phyloP scores from a whole-genome alignment of 495 filamentous ascomycete species.

The Cetradonia linearis region DNA sequence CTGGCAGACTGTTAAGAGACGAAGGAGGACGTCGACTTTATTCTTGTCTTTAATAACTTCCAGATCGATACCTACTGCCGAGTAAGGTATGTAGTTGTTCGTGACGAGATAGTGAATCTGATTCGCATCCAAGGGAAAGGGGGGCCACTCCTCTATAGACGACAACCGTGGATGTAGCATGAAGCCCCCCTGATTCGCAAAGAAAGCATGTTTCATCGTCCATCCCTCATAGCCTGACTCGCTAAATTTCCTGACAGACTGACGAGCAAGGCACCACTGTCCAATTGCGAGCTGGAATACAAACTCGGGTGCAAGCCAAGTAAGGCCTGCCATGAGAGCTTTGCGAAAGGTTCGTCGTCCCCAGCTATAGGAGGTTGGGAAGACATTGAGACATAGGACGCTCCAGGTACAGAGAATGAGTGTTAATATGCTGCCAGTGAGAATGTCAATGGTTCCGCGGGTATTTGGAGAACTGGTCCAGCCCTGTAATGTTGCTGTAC shows the following conservation, averaged over 20 bases:
- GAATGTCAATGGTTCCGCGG: slow-evolving; percentile 25
- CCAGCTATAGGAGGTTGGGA: slow-evolving; percentile 8
- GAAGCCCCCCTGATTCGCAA: slow-evolving; percentile 34
- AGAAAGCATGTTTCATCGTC: slow-evolving; percentile 28
- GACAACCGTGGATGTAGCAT: slow-evolving; percentile 20
- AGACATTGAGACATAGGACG: slow-evolving; percentile 24
- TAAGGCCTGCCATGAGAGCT: slow-evolving; percentile 26
- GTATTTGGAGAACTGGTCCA: slow-evolving; percentile 22
- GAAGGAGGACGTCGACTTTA: slow-evolving; percentile 27
- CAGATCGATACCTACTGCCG: slow-evolving; percentile 11
- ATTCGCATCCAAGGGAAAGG: slow-evolving; percentile 23
- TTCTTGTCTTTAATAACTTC: slow-evolving; percentile 22
- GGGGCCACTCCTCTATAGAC: background rate
- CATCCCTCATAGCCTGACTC: slow-evolving; percentile 20
- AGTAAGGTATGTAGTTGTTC: slow-evolving; percentile 17
- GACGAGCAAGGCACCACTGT: slow-evolving; percentile 30
- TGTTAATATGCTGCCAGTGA: slow-evolving; percentile 21
- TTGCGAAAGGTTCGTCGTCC: slow-evolving; percentile 19
- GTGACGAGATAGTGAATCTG: slow-evolving; percentile 24
- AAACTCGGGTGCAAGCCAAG: slow-evolving; percentile 31
- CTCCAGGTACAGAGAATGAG: slow-evolving; percentile 23
- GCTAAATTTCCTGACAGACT: slow-evolving; percentile 24
- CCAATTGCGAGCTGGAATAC: slow-evolving; percentile 28
- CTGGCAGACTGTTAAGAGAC: slow-evolving; percentile 28
- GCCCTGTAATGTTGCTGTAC: slow-evolving; percentile 4